Evolutionary conservation across 2,329 filamentous ascomycete genomes (phyloP).

Genomic region (Nemania bipapillata): DNA sequence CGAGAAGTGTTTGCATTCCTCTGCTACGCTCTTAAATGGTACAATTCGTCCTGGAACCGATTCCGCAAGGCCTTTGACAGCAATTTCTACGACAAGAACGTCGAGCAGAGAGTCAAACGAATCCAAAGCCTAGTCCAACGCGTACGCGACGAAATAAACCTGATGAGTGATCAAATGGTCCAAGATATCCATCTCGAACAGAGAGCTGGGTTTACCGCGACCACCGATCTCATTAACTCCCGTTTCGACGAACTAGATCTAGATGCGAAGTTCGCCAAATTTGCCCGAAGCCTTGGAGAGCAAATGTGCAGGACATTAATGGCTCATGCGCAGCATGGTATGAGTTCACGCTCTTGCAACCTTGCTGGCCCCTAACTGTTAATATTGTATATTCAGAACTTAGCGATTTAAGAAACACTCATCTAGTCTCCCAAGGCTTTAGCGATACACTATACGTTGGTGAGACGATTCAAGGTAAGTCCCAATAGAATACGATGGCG

Average conservation of each 20-base stretch:
- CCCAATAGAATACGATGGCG: too few species aligned
- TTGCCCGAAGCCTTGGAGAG: neutral
- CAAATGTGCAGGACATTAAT: constrained; percentile 1
- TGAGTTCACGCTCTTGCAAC: neutral
- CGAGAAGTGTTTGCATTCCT: neutral
- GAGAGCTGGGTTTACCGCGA: neutral
- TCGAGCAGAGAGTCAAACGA: constrained; percentile 2
- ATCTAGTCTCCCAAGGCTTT: too few species aligned
- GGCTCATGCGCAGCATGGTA: constrained; percentile 2
- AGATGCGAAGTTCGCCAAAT: neutral
- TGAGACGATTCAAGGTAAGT: too few species aligned
- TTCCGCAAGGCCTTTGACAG: constrained; percentile 1
- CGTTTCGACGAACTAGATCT: too few species aligned
- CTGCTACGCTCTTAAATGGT: constrained; percentile 4
- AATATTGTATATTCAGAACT: too few species aligned
- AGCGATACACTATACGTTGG: too few species aligned
- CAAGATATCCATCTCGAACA: neutral
- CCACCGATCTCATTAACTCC: too few species aligned
- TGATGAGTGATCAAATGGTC: constrained; percentile 5
- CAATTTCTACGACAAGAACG: neutral
- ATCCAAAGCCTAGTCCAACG: neutral
- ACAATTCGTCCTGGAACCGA: neutral
- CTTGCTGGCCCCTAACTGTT: too few species aligned
- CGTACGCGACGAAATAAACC: neutral
- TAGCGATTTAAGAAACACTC: too few species aligned